Evolutionary conservation across 495 filamentous ascomycete species (phyloP).

Genomic region (Hypoxylon fuscum): DNA sequence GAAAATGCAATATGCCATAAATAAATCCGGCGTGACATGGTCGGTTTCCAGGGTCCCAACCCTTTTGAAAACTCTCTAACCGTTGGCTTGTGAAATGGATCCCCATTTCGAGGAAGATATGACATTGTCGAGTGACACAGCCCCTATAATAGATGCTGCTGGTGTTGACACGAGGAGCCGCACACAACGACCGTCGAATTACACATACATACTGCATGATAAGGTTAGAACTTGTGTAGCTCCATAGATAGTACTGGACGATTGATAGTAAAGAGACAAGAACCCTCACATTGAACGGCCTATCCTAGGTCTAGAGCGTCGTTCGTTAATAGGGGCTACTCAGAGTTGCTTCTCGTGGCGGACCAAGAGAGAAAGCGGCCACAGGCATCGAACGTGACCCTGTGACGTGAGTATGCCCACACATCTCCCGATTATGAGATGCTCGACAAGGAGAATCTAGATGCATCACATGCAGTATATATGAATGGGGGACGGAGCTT

Average conservation of each 20-base stretch:
- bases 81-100: constrained; percentile 4
- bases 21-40: constrained; percentile 37
- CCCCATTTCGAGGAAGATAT: constrained; percentile 3
- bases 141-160: constrained; percentile 1
- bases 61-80: constrained; percentile 2
- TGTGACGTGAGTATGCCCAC: constrained; percentile 10
- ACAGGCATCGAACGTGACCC: constrained; percentile 4
- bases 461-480: constrained; percentile 2
- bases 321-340: too few species aligned
- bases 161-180: constrained; percentile 10
- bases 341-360: too few species aligned
- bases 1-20: constrained; percentile 33
- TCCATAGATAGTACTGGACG: constrained; percentile 1
- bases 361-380: constrained; percentile 12
- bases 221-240: not conserved
- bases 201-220: not conserved
- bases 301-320: too few species aligned
- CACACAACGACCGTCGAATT: constrained; percentile 4
- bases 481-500: constrained; percentile 10
- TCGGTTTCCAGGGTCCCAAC: constrained; percentile 9
- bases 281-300: too few species aligned
- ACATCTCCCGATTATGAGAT: constrained; percentile 10
- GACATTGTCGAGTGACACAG: constrained; percentile 23
- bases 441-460: constrained; percentile 3
- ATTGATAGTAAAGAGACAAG: constrained; percentile 1